Evolutionary conservation across 1,284 basidiomycete species (phyloP), one percentile per base, ranked within the genome.

Genomic region (Tylopilus orsonianus): DNA sequence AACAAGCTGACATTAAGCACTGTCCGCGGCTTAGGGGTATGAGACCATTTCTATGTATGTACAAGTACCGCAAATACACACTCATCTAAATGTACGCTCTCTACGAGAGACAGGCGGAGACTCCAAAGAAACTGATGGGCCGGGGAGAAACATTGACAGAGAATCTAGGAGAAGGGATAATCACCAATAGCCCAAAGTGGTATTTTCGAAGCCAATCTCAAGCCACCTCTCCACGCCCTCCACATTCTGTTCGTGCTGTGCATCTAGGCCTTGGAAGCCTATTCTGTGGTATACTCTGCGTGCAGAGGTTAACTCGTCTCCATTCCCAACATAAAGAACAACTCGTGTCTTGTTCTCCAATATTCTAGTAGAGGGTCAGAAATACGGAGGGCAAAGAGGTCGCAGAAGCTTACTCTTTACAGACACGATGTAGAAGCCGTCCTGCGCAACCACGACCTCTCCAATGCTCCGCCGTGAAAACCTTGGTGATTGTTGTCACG

Each of bases 121-220:
- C n/a, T n/a, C n/a, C n/a, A n/a, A n/a, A n/a, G n/a, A n/a, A n/a
- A n/a, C n/a, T n/a, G n/a, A n/a, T n/a, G n/a, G 33, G 9, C 8
- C n/a, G 19, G 27, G 33, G 27, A 20, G 13, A 39, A 19, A 19
- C 6, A 20, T 12, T n/a, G 12, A 26, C 52, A 18, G 36, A 13
- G 20, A 29, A 10, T 33, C 22, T n/a, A 5, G 22, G 9, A 4
- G 22, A 46, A 41, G 22, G 16, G 8, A 10, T 3, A 29, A 56
- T 61, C 56, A 80, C 78, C 78, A 81, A 53, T 77, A 71, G 14
- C 77, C 78, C 10, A 77, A 61, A 8, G 62, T 50, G 3, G 77
- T 71, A 18, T 51, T 45, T 2, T 75, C 68, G 49, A 79, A 81
- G 4, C 80, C 80, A 36, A 80, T 62, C 47, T 81, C 80, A 6